phyloP scores from a whole-genome alignment of 2,329 filamentous ascomycete genomes.

The Chalaropsis ovoidea region DNA sequence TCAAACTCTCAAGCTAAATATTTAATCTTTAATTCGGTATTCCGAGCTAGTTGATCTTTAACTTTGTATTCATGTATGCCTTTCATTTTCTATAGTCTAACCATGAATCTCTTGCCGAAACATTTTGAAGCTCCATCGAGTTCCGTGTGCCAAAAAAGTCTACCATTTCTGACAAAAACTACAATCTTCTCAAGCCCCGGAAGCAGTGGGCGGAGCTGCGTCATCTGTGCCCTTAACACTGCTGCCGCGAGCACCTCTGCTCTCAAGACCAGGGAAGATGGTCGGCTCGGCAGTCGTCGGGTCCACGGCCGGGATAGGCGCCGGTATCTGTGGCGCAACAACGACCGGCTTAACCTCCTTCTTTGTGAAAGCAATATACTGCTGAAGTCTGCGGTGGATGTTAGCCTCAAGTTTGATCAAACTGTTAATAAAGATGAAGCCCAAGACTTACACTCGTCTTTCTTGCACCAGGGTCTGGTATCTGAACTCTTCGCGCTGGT shows the following conservation, averaged over 20 bases:
- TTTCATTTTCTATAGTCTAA: background rate
- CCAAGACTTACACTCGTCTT: constrained; percentile 59
- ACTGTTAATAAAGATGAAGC: background rate
- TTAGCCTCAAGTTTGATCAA: background rate
- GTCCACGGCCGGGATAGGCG: background rate
- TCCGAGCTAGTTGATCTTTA: no score
- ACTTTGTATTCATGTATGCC: no score
- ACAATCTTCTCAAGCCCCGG: background rate
- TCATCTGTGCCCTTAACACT: constrained; percentile 30
- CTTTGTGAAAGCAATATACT: constrained; percentile 24
- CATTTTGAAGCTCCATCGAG: background rate
- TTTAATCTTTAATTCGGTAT: no score
- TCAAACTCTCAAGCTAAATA: no score
- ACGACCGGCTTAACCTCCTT: constrained; percentile 4
- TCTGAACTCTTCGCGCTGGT: constrained; percentile 80
- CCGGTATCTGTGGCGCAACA: background rate
- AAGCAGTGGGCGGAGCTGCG: background rate
- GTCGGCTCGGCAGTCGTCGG: constrained; percentile 43
- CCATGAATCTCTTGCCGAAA: background rate
- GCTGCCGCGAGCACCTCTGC: constrained; percentile 38
- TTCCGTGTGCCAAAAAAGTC: background rate
- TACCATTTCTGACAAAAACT: background rate
- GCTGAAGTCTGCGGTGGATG: constrained; percentile 20
- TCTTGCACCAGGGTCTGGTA: constrained; percentile 80
- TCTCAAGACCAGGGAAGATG: constrained; percentile 62